phyloP scores from a whole-genome alignment of 768 basidiomycete genomes.

The Boletellus ananas region DNA sequence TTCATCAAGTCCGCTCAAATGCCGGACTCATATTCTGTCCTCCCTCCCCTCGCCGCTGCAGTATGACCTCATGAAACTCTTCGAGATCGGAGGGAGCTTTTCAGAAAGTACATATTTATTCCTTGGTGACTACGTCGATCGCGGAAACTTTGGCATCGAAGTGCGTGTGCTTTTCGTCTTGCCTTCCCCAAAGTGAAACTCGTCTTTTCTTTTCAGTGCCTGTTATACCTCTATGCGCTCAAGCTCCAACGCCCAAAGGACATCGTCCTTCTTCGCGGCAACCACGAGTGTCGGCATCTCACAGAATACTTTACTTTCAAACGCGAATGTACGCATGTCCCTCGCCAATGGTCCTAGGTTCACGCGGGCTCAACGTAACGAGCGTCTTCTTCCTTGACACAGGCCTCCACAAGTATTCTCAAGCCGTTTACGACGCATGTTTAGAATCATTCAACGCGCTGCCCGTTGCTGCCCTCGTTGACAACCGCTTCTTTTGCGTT shows the following conservation, averaged over 20 bases:
- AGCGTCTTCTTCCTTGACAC: constrained; percentile 9
- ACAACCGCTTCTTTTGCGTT: constrained; percentile 94
- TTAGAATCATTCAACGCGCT: constrained; percentile 86
- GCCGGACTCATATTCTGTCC: constrained; percentile 4
- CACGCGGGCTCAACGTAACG: constrained; percentile 5
- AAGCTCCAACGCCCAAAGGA: constrained; percentile 88
- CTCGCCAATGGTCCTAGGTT: constrained; percentile 2
- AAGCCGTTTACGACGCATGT: constrained; percentile 84
- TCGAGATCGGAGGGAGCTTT: constrained; percentile 88
- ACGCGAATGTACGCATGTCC: constrained; percentile 72
- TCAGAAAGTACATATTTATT: constrained; percentile 87
- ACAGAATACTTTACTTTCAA: constrained; percentile 99
- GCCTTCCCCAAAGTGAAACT: neutral
- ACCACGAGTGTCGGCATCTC: constrained; percentile 95
- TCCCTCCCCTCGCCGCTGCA: constrained; percentile 28
- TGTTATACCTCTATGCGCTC: constrained; percentile 89
- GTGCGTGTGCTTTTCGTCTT: constrained; percentile 31
- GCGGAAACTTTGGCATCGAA: constrained; percentile 88
- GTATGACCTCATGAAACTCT: constrained; percentile 98
- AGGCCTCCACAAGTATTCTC: constrained; percentile 30
- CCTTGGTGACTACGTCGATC: constrained; percentile 95
- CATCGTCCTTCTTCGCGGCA: constrained; percentile 83
- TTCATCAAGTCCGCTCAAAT: constrained; percentile 82
- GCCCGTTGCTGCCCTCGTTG: constrained; percentile 88
- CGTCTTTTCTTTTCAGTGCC: constrained; percentile 48